phyloP scores from a whole-genome alignment of 768 basidiomycete genomes.

The Suillus brevipes region DNA sequence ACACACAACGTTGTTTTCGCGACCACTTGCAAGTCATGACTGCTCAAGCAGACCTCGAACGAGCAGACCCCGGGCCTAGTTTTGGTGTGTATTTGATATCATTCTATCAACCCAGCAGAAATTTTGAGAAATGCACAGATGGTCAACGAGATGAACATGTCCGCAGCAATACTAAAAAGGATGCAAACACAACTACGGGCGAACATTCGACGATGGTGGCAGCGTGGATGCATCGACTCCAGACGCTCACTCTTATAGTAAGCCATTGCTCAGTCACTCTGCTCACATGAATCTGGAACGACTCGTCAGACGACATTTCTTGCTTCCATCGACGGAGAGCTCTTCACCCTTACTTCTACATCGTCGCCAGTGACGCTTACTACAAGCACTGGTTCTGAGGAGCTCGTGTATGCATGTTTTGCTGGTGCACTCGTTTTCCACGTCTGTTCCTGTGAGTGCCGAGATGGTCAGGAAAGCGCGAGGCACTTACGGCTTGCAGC shows the following conservation, averaged over 20 bases:
- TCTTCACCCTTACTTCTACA: conserved; percentile 27
- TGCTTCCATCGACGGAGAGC: conserved; percentile 26
- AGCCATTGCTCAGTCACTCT: neutral
- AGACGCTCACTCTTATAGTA: conserved; percentile 30
- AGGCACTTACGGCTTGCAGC: conserved; percentile 12
- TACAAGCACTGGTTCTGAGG: conserved; percentile 11
- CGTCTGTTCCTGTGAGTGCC: conserved; percentile 27
- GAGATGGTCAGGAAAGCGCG: neutral
- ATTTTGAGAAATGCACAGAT: neutral
- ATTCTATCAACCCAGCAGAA: neutral
- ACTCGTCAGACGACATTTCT: conserved; percentile 30
- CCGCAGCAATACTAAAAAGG: neutral
- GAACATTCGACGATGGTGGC: conserved; percentile 20
- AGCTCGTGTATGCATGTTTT: conserved; percentile 31
- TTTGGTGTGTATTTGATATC: neutral
- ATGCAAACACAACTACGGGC: neutral
- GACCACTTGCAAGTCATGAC: conserved; percentile 20
- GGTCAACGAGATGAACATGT: neutral
- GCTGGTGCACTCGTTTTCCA: conserved; percentile 34
- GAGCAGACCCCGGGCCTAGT: neutral
- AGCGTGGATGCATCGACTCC: conserved; percentile 28
- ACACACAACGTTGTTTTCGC: neutral
- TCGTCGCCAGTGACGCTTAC: conserved; percentile 22
- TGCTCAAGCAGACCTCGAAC: neutral
- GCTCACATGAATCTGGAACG: neutral